A percentile compares a stretch with the other conserved stretches of the same genome.
Conservation (phyloP, 225 moss, liverwort and hornwort genomes). For the Sphagnum contortum region DNA sequence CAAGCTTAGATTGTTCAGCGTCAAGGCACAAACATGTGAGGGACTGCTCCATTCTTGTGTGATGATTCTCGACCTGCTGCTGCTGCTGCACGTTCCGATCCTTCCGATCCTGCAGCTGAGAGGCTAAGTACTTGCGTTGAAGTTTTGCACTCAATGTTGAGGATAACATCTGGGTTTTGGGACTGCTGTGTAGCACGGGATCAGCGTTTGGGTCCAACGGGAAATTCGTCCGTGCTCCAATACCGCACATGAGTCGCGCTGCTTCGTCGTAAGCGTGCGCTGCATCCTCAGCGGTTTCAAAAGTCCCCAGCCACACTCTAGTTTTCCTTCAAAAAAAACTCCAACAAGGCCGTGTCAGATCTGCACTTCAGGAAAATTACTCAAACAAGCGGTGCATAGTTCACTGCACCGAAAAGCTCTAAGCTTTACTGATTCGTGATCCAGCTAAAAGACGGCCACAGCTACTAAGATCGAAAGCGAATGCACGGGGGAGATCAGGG, state of each 20-base stretch:
- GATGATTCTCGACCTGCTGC: too few species aligned
- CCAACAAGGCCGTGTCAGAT: too few species aligned
- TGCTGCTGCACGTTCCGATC: background rate
- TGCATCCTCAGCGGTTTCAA: conserved; percentile 49
- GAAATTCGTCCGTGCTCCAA: conserved; percentile 54
- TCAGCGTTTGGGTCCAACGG: conserved; percentile 38
- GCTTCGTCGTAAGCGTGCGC: conserved; percentile 58
- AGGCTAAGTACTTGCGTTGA: conserved; percentile 54
- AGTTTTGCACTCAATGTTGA: conserved; percentile 51
- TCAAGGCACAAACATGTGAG: conserved; percentile 53
- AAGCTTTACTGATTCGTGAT: too few species aligned
- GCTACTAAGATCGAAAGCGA: too few species aligned
- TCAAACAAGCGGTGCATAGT: too few species aligned
- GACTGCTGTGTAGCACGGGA: conserved; percentile 8
- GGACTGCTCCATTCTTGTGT: conserved; percentile 17
- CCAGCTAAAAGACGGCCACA: too few species aligned
- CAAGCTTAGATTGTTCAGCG: conserved; percentile 48
- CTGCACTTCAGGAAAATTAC: too few species aligned
- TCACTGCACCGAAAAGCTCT: too few species aligned
- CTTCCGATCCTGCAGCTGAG: background rate
- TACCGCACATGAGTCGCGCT: conserved; percentile 53
- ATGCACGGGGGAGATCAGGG: too few species aligned
- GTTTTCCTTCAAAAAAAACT: conserved; percentile 55
- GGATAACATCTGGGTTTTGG: conserved; percentile 43
- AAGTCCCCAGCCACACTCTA: conserved; percentile 52